Conservation (phyloP, 2,329 filamentous ascomycete genomes). For the Cercospora berteroae region DNA sequence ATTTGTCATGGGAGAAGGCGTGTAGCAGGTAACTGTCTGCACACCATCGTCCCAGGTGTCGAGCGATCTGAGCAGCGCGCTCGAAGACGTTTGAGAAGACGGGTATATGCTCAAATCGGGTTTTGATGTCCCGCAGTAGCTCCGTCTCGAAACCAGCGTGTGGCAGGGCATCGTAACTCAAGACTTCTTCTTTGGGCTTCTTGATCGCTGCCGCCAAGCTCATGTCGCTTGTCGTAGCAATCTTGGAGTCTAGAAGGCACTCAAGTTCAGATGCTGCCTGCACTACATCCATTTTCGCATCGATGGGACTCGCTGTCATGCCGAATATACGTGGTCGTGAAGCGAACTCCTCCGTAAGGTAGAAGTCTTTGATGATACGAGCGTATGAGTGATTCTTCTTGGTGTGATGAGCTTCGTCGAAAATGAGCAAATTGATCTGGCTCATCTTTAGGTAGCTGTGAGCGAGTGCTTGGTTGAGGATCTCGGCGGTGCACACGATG, state of each 20-base stretch:
- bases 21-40: conserved; percentile 63
- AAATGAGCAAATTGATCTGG: conserved; percentile 84
- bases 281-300: conserved; percentile 71
- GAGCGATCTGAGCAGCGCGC: conserved; percentile 59
- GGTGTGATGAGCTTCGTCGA: conserved; percentile 94
- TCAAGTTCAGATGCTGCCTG: conserved; percentile 70
- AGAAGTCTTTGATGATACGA: conserved; percentile 84
- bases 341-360: conserved; percentile 52
- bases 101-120: conserved; percentile 52
- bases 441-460: conserved; percentile 77
- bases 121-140: conserved; percentile 60
- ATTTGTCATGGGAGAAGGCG: conserved; percentile 27
- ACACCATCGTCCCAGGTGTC: conserved; percentile 77
- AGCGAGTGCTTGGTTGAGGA: conserved; percentile 74
- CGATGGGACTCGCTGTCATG: conserved; percentile 95
- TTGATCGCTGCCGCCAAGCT: conserved; percentile 58
- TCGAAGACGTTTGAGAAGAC: conserved; percentile 58
- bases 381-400: conserved; percentile 94
- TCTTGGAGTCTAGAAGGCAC: conserved; percentile 72
- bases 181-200: conserved; percentile 58
- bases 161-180: conserved; percentile 55
- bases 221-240: conserved; percentile 70
- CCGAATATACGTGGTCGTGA: conserved; percentile 77
- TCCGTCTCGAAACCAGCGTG: conserved; percentile 58
- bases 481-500: conserved; percentile 88